These are phyloP conservation scores for Syzygium oleosum DNA, from an alignment of 345 rosid species.

Conservation along the genomic window DNA sequence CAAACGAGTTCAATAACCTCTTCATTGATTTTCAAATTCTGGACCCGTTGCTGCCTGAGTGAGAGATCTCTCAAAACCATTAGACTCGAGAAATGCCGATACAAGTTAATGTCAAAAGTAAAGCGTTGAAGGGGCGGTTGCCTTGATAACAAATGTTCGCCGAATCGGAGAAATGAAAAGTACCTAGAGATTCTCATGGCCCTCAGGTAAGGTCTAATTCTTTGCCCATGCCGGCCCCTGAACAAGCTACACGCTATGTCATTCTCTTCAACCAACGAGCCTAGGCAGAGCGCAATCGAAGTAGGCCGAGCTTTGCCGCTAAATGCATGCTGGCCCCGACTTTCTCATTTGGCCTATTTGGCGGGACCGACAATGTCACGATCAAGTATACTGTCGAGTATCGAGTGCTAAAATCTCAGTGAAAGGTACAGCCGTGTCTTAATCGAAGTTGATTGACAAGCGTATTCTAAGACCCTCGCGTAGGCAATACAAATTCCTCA, in stretches of 20 bases:
- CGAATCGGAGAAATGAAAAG: not conserved
- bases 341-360: not conserved
- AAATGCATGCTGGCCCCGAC: not conserved
- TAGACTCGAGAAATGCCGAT: too few species aligned
- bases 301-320: not conserved
- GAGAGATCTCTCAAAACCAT: too few species aligned
- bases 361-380: rapidly evolving
- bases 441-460: not conserved
- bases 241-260: not conserved
- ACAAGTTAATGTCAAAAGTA: not conserved
- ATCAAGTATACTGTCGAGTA: rapidly evolving
- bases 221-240: not conserved
- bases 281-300: not conserved
- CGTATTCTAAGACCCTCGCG: not conserved
- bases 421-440: not conserved
- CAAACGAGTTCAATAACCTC: too few species aligned
- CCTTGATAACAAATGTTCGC: not conserved
- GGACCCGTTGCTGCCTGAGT: too few species aligned
- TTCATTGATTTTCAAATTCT: too few species aligned
- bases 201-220: not conserved
- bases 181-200: not conserved
- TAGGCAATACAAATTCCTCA: rapidly evolving
- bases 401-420: not conserved
- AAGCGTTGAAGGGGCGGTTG: not conserved
- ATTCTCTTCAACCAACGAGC: not conserved